Percentiles rank a stretch among this genome's conserved stretches.
Conservation (phyloP, 1,284 basidiomycete species). For the Stereum hirsutum region DNA sequence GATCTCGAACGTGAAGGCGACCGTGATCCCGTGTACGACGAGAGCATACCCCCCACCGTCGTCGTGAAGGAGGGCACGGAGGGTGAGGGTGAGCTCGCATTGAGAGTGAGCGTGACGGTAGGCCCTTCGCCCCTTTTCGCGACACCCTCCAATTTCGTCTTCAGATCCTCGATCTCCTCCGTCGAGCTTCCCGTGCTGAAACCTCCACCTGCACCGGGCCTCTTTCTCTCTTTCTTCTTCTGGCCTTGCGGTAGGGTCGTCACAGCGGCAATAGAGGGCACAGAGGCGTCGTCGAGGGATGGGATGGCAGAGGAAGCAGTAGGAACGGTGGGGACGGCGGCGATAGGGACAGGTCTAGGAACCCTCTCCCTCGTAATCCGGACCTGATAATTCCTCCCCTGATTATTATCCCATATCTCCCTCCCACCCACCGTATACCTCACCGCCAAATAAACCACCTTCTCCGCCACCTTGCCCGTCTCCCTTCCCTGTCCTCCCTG, state of each 20-base stretch:
- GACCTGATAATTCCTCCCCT: slow-evolving; percentile 72
- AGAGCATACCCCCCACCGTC: too few species aligned
- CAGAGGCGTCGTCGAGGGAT: too few species aligned
- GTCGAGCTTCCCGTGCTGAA: too few species aligned
- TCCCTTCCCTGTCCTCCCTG: too few species aligned
- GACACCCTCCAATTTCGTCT: slow-evolving; percentile 48
- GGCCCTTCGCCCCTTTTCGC: slow-evolving; percentile 22
- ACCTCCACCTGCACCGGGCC: too few species aligned
- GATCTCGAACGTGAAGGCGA: too few species aligned
- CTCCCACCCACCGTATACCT: slow-evolving; percentile 66
- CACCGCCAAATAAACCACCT: slow-evolving; percentile 78
- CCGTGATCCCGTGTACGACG: too few species aligned
- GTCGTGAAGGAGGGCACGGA: slow-evolving; percentile 7
- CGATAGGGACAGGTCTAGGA: too few species aligned
- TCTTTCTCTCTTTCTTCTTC: slow-evolving; percentile 15
- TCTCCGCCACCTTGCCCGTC: slow-evolving; percentile 65
- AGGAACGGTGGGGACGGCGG: too few species aligned
- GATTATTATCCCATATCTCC: slow-evolving; percentile 92
- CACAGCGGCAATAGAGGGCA: too few species aligned
- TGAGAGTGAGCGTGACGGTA: slow-evolving; percentile 10
- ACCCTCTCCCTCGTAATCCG: slow-evolving; percentile 31
- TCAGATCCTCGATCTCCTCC: slow-evolving; percentile 39
- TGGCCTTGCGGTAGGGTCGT: background rate
- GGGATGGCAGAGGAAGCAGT: too few species aligned
- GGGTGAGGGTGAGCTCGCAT: slow-evolving; percentile 8